Evolutionary conservation across 768 basidiomycete genomes (phyloP), one percentile per base, ranked within the genome.

Genomic region (Pseudohyphozyma bogoriensis): DNA sequence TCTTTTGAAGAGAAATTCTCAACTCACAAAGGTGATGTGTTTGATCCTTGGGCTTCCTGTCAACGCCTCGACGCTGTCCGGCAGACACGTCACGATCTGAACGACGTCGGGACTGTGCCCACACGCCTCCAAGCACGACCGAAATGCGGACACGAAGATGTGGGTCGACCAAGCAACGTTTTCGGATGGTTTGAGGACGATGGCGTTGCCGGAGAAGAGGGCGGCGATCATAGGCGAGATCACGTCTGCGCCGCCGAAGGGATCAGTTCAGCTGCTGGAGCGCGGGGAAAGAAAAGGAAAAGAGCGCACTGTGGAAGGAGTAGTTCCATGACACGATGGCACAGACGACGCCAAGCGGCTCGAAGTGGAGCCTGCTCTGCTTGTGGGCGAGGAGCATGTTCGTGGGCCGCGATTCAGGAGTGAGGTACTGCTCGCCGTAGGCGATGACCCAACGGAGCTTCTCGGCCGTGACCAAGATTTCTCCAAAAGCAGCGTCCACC

Each of bases 21-120:
- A 89, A 29, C 89, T 86, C 71, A 92, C 90, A 72, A 93, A 93
- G 2, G 90, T 95, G 64, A 97, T 92, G 69, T 99, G 95, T 69
- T 86, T 87, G 63, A 99, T 85, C 31, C 79, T 69, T 0, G 86
- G 85, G 84, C 73, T 76, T 28, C 74, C 81, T 0, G 90, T 97
- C 49, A 99, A 73, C 1, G 82, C 82, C 51, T 85, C 82, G 1
- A 90, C 95, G 64, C 88, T 80, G 40, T 90, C 85, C 0, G 93
- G 92, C 72, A 83, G 86, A 72, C 91, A 95, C 63, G 85, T 85
- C 31, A 91, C 85, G 22, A 89, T 78, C 82, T 86, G 65, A 0
- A 66, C 60, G 3, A 66, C 51, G n/a, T 66, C 65, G 2, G 65
- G 58, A 32, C 56, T 45, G 47, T 65, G 47, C 16, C 51, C 51